Evolutionary conservation across 1,284 basidiomycete species (phyloP).

Genomic region (Boletus smithii): DNA sequence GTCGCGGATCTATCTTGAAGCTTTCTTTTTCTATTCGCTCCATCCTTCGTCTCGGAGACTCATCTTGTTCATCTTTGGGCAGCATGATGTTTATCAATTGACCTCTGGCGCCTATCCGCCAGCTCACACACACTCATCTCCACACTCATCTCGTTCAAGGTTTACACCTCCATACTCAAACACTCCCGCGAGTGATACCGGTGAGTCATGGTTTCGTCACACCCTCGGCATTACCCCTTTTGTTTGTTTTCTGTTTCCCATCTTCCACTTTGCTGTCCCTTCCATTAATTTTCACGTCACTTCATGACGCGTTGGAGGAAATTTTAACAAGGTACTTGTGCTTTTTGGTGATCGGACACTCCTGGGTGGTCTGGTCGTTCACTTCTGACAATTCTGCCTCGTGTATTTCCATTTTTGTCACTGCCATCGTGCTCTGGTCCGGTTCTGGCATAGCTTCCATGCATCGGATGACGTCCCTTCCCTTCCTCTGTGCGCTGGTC

Average conservation of each 20-base stretch:
- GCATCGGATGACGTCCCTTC: background rate
- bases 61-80: background rate
- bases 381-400: background rate
- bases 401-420: slow-evolving; percentile 2
- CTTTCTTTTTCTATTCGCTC: background rate
- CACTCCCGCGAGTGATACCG: slow-evolving; percentile 28
- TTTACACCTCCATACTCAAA: slow-evolving; percentile 27
- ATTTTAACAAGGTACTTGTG: no score
- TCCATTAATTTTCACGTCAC: background rate
- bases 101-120: slow-evolving; percentile 7
- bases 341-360: background rate
- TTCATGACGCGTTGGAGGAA: background rate
- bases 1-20: no score
- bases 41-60: slow-evolving; percentile 4
- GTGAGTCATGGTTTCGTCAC: slow-evolving; percentile 21
- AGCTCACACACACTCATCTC: slow-evolving; percentile 15
- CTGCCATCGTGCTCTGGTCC: background rate
- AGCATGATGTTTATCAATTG: slow-evolving; percentile 19
- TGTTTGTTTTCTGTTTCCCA: background rate
- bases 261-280: background rate
- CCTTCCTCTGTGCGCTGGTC: background rate
- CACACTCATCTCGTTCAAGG: slow-evolving; percentile 19
- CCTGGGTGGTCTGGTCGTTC: background rate
- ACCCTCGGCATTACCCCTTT: background rate
- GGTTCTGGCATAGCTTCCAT: slow-evolving; percentile 1